phyloP scores from a whole-genome alignment of 2,329 filamentous ascomycete genomes.

The Lasiodiplodia sp. region DNA sequence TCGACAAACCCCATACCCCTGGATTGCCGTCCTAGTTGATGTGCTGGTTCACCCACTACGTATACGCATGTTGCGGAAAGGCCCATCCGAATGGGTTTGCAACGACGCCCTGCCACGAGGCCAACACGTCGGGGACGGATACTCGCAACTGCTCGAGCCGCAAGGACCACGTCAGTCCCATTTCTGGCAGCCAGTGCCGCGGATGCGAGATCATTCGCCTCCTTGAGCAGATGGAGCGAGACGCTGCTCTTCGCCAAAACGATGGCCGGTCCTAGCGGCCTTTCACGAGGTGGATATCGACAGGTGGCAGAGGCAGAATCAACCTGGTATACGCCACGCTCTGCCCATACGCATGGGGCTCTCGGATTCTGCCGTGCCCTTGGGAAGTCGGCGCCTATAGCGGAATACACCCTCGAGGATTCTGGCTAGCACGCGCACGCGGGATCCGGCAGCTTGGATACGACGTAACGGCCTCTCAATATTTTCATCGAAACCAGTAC shows the following conservation, averaged over 20 bases:
- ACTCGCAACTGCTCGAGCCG: slow-evolving; percentile 7
- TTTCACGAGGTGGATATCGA: too few relatives aligned
- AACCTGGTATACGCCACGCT: too few relatives aligned
- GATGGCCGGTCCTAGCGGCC: background rate
- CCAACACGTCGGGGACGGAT: background rate
- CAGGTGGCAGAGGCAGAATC: too few relatives aligned
- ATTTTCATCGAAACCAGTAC: too few relatives aligned
- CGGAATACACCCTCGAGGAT: too few relatives aligned
- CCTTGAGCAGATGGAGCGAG: slow-evolving; percentile 5
- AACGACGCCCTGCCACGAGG: background rate
- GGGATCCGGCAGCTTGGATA: too few relatives aligned
- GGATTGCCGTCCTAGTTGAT: background rate
- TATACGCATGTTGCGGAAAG: slow-evolving; percentile 18
- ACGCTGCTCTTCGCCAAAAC: background rate
- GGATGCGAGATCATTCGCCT: slow-evolving; percentile 8
- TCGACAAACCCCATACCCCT: background rate
- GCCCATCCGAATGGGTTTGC: slow-evolving; percentile 17
- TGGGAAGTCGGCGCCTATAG: too few relatives aligned
- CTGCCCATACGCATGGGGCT: background rate
- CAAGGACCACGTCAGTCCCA: slow-evolving; percentile 18
- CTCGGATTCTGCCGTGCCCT: too few relatives aligned
- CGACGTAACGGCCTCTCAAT: too few relatives aligned
- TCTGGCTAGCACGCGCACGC: too few relatives aligned
- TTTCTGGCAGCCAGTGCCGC: slow-evolving; percentile 7
- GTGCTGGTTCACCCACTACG: slow-evolving; percentile 28